Conservation (phyloP, 495 filamentous ascomycete species). For the Neurospora sp. region DNA sequence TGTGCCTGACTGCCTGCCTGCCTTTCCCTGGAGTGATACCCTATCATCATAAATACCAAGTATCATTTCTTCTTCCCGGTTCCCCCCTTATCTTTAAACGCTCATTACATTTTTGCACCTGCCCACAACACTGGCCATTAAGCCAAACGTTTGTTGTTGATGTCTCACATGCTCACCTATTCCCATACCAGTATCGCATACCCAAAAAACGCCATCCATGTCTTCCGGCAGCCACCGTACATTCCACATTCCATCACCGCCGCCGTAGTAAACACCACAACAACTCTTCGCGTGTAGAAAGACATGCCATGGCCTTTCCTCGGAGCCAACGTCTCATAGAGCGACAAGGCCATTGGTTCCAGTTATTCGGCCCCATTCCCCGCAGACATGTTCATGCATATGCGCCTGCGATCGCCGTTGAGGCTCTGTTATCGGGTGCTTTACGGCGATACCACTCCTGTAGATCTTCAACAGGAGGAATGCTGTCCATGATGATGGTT, state of each 20-base stretch:
- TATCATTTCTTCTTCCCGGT: neutral
- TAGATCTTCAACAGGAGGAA: neutral
- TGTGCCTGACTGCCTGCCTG: neutral
- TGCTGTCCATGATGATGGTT: neutral
- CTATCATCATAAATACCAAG: neutral
- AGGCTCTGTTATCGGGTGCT: neutral
- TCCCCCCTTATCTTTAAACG: too few species aligned
- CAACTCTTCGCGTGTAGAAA: neutral
- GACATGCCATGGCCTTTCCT: neutral
- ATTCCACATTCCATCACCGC: neutral
- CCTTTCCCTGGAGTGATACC: neutral
- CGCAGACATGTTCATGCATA: neutral
- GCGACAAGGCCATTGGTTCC: neutral
- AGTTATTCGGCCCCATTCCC: neutral
- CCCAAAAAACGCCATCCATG: neutral
- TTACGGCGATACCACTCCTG: neutral
- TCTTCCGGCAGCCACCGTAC: neutral
- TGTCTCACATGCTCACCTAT: neutral
- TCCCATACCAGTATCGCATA: neutral
- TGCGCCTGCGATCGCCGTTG: neutral
- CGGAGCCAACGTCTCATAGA: neutral
- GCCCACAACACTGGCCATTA: too few species aligned
- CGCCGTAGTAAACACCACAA: neutral
- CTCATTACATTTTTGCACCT: too few species aligned
- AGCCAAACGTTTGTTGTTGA: neutral